A percentile compares a stretch with the other conserved stretches of the same genome.
phyloP scores from a whole-genome alignment of 495 filamentous ascomycete species.

The Haplographium delicatum region DNA sequence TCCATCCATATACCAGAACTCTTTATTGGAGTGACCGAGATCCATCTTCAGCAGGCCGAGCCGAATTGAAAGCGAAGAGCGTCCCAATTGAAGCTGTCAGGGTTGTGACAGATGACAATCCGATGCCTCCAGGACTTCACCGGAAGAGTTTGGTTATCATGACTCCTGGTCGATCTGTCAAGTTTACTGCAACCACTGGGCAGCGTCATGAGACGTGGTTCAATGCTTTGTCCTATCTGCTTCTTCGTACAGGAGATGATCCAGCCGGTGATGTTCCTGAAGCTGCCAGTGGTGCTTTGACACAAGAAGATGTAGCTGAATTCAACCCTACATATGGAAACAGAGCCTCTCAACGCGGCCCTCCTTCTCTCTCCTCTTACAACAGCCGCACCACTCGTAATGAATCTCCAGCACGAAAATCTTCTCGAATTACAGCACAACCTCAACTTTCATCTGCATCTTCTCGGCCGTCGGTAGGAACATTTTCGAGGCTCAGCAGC shows the following conservation, averaged over 20 bases:
- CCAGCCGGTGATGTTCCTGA: slow-evolving; percentile 53
- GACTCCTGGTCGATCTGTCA: slow-evolving; percentile 79
- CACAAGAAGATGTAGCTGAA: slow-evolving; percentile 76
- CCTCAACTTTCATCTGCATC: slow-evolving; percentile 21
- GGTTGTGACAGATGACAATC: slow-evolving; percentile 94
- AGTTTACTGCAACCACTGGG: slow-evolving; percentile 90
- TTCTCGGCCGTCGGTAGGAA: slow-evolving; percentile 22
- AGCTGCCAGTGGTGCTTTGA: slow-evolving; percentile 48
- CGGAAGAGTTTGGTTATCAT: slow-evolving; percentile 87
- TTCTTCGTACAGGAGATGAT: slow-evolving; percentile 65
- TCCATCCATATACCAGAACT: slow-evolving; percentile 94
- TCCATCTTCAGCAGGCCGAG: slow-evolving; percentile 69
- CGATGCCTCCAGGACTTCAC: slow-evolving; percentile 89
- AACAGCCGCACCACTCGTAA: slow-evolving; percentile 65
- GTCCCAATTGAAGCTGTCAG: slow-evolving; percentile 89
- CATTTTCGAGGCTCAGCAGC: slow-evolving; percentile 35
- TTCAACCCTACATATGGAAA: slow-evolving; percentile 71
- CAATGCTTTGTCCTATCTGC: slow-evolving; percentile 90
- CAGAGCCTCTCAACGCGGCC: slow-evolving; percentile 45
- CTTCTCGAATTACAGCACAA: slow-evolving; percentile 30
- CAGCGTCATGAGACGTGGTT: slow-evolving; percentile 98
- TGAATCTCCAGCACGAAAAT: slow-evolving; percentile 47
- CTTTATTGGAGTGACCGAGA: slow-evolving; percentile 95
- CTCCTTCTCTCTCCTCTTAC: slow-evolving; percentile 76
- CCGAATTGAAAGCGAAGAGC: slow-evolving; percentile 85